Evolutionary conservation across 139 green algal species (phyloP).

Genomic region (Diplosphaera chodatii): DNA sequence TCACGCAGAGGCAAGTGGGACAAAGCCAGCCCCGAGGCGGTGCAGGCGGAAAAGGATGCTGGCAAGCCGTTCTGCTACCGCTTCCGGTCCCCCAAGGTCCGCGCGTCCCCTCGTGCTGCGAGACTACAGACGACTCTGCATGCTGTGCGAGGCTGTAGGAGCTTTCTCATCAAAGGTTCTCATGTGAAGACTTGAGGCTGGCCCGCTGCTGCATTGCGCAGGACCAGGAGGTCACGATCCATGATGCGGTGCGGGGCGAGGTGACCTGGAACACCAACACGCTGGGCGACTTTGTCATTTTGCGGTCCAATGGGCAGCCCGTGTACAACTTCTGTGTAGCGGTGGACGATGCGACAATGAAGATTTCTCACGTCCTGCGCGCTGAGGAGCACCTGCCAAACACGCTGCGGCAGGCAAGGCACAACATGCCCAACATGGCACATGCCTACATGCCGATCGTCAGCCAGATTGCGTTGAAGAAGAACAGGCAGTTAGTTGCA

Average conservation of each 20-base stretch:
- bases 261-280: constrained; percentile 95
- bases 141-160: no score
- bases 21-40: constrained; percentile 72
- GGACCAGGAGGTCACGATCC: constrained; percentile 54
- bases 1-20: constrained; percentile 88
- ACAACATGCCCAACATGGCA: no score
- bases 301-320: constrained; percentile 93
- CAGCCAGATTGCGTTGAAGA: no score
- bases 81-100: constrained; percentile 82
- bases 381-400: constrained; percentile 99
- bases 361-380: constrained; percentile 92
- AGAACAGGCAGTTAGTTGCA: no score
- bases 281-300: constrained; percentile 97
- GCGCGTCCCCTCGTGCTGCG: no score
- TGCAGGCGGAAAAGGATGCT: constrained; percentile 65
- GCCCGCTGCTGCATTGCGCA: no score
- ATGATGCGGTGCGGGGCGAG: constrained; percentile 85
- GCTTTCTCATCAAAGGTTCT: no score
- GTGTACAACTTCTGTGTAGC: constrained; percentile 99
- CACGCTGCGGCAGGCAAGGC: constrained; percentile 83
- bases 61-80: constrained; percentile 86
- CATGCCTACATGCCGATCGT: no score
- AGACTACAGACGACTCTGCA: no score
- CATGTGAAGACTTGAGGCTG: no score
- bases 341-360: constrained; percentile 95